Evolutionary conservation across 345 rosid species (phyloP), one percentile per base, ranked within the genome.

Genomic region (Bretschneidera sinensis): DNA sequence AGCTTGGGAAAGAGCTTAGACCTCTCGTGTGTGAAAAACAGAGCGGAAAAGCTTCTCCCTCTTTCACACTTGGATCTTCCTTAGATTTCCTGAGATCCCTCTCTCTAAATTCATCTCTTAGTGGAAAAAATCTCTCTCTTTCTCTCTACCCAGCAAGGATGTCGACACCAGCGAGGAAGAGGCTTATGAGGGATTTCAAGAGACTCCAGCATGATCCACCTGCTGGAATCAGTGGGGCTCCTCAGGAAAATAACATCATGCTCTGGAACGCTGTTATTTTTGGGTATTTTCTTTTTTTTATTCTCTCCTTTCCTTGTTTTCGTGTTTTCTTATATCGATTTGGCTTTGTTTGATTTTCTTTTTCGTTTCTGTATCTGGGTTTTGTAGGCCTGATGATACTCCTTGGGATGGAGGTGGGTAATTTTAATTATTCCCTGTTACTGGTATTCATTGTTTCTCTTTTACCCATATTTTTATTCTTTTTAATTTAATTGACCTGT

Each of bases 161-260:
- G 88, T 85, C 91, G 45, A 85, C 85, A 24, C 83, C 88, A 21
- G 78, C 88, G 1, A 85, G 87, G 83, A 85, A 83, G 88, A 83
- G 91, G 75, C 76, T 83, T 67, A 85, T 75, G 88, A 75, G 84
- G 66, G 84, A 80, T 75, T 78, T 85, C 70, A 83, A 75, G 83
- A 74, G 91, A 71, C 71, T 83, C 71, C 88, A 85, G 70, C 91
- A 80, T 61, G 88, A 85, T 64, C 90, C 90, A 9, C 86, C 84
- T 23, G 86, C 86, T 15, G 88, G 86, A 7, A 78, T 83, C 17
- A 83, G 86, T n/a, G 88, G 86, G 21, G 84, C 91, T 21, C 91
- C 91, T 1, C 88, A 79, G 5, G 88, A 83, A 64, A 80, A 77
- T 57, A 77, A 79, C 54, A 77, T 85, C 56, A 79, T 75, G 88